These are phyloP conservation scores for Gautieria morchelliformis DNA, from an alignment of 768 basidiomycete species.

Conservation along the genomic window DNA sequence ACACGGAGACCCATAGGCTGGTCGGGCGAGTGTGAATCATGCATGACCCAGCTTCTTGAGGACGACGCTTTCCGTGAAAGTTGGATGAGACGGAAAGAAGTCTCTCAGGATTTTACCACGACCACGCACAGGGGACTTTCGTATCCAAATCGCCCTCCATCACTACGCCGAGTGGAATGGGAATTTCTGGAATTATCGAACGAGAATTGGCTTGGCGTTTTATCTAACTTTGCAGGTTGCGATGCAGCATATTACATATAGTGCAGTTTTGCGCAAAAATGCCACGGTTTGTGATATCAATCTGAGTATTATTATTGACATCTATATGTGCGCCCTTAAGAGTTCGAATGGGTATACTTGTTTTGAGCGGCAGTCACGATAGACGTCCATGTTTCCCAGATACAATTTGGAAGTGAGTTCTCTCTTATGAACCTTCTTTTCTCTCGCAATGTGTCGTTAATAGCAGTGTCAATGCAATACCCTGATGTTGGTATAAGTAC, in stretches of 20 bases:
- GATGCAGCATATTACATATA: neutral
- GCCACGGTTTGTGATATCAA: neutral
- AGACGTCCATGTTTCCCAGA: too few relatives aligned
- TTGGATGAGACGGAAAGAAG: neutral
- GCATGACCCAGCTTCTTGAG: neutral
- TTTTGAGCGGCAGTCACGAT: too few relatives aligned
- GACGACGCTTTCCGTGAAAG: neutral
- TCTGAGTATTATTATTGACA: neutral
- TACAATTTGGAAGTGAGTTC: too few relatives aligned
- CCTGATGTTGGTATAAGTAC: too few relatives aligned
- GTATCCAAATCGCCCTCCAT: neutral
- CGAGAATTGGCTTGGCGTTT: neutral
- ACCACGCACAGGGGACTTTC: neutral
- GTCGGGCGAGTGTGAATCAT: slow-evolving; percentile 1
- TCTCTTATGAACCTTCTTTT: too few relatives aligned
- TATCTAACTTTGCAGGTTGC: neutral
- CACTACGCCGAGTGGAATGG: slow-evolving; percentile 5
- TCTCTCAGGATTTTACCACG: neutral
- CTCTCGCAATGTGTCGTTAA: too few relatives aligned
- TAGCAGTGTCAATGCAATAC: too few relatives aligned
- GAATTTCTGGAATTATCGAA: neutral
- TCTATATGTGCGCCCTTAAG: too few relatives aligned
- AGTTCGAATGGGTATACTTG: too few relatives aligned
- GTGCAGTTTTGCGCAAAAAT: neutral
- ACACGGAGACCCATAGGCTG: neutral